phyloP scores from a whole-genome alignment of 768 basidiomycete species.

The Cytidiella melzeri region DNA sequence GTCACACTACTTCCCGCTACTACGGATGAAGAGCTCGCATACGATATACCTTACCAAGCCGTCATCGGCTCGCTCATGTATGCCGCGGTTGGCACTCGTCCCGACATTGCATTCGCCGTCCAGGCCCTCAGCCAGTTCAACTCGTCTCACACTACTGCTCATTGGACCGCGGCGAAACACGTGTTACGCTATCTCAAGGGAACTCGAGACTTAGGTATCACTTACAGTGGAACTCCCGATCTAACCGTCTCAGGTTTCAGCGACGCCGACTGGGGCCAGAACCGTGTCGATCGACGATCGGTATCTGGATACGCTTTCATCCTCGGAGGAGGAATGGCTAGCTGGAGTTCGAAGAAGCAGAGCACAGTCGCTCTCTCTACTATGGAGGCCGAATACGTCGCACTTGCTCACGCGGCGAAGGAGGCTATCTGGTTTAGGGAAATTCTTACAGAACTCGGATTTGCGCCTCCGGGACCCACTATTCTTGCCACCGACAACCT shows the following conservation, averaged over 20 bases:
- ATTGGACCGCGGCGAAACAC: no score
- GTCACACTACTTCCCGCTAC: constrained; percentile 17
- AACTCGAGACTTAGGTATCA: no score
- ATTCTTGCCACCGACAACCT: constrained; percentile 24
- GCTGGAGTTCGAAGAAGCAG: no score
- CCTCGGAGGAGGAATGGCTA: no score
- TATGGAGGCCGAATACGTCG: no score
- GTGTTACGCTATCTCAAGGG: no score
- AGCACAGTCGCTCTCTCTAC: no score
- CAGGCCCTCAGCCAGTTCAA: constrained; percentile 20
- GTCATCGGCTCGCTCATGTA: constrained; percentile 23
- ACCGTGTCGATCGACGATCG: constrained; percentile 23
- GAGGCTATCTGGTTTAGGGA: no score
- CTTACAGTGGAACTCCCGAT: constrained; percentile 22
- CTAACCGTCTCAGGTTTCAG: constrained; percentile 23
- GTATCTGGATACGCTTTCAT: constrained; percentile 32
- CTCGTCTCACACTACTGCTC: constrained; percentile 19
- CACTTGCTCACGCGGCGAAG: no score
- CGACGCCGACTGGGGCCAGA: no score
- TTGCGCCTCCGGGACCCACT: constrained; percentile 19
- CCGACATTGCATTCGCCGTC: constrained; percentile 22
- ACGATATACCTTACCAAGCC: constrained; percentile 12
- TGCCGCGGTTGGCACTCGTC: no score
- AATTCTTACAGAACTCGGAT: no score
- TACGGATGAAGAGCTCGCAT: background rate